Evolutionary conservation across 2,329 filamentous ascomycete species (phyloP).

Genomic region (Lachnellula occidentalis): DNA sequence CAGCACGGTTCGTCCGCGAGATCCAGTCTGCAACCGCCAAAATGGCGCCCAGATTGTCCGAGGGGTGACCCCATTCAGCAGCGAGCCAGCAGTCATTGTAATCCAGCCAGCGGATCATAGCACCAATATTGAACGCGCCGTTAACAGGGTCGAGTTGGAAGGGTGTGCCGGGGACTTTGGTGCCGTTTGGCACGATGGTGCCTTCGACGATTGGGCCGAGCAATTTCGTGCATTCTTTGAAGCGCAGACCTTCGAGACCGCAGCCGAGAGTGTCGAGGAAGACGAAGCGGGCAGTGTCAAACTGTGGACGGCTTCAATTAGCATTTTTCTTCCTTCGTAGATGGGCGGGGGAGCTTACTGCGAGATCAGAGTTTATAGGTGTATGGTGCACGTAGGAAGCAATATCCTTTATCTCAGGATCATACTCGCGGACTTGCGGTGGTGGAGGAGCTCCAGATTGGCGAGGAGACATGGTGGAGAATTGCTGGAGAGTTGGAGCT

Average conservation of each 20-base stretch:
- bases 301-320: constrained; percentile 45
- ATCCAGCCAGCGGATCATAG: constrained; percentile 98
- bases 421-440: constrained; percentile 59
- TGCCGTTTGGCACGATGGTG: constrained; percentile 85
- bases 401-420: constrained; percentile 92
- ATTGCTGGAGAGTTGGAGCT: constrained; percentile 22
- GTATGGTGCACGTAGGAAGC: constrained; percentile 92
- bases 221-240: constrained; percentile 93
- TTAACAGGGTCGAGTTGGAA: constrained; percentile 95
- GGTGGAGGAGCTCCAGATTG: constrained; percentile 42
- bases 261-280: constrained; percentile 96
- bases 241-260: constrained; percentile 89
- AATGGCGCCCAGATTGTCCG: constrained; percentile 96
- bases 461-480: constrained; percentile 33
- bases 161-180: constrained; percentile 83
- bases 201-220: constrained; percentile 88
- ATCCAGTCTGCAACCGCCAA: constrained; percentile 97
- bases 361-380: constrained; percentile 83
- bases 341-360: constrained; percentile 55
- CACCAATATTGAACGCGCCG: constrained; percentile 96
- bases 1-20: constrained; percentile 76
- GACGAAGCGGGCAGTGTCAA: constrained; percentile 93
- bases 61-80: constrained; percentile 97
- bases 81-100: constrained; percentile 99
- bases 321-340: constrained; percentile 1